phyloP scores from a whole-genome alignment of 2,329 filamentous ascomycete species.

The Diplodia corticola region DNA sequence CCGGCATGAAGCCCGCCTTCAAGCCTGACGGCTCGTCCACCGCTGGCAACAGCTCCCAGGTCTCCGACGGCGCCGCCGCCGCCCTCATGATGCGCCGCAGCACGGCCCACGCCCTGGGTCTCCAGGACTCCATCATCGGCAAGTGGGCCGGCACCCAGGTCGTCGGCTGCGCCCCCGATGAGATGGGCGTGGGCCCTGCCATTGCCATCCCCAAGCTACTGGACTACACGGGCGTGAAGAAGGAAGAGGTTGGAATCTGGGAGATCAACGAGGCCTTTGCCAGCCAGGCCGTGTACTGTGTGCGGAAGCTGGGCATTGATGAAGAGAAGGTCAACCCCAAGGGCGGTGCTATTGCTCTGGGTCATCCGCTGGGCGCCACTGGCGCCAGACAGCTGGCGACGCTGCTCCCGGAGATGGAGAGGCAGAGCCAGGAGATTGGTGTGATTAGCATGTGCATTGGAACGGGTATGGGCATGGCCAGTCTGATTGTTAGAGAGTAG shows the following conservation, averaged over 20 bases:
- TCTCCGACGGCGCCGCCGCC: constrained; percentile 85
- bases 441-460: constrained; percentile 84
- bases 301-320: constrained; percentile 69
- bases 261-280: constrained; percentile 87
- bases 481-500: constrained; percentile 52
- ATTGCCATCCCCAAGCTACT: constrained; percentile 82
- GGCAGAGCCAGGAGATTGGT: constrained; percentile 70
- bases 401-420: constrained; percentile 67
- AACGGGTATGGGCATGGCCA: constrained; percentile 56
- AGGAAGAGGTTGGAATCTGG: constrained; percentile 76
- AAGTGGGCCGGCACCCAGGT: constrained; percentile 78
- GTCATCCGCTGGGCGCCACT: constrained; percentile 87
- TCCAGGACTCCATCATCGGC: constrained; percentile 68
- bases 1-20: constrained; percentile 84
- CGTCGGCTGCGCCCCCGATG: constrained; percentile 78
- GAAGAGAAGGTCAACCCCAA: constrained; percentile 80
- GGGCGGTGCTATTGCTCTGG: constrained; percentile 90
- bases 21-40: constrained; percentile 72
- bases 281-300: constrained; percentile 66
- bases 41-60: constrained; percentile 82
- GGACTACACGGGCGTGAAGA: constrained; percentile 64
- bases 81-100: constrained; percentile 81
- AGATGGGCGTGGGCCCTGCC: constrained; percentile 92
- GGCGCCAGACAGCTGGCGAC: constrained; percentile 79
- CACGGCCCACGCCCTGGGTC: constrained; percentile 71